These are phyloP conservation scores for Stephania yunnanensis DNA, from an alignment of 164 flowering plant genomes.

Conservation along the genomic window DNA sequence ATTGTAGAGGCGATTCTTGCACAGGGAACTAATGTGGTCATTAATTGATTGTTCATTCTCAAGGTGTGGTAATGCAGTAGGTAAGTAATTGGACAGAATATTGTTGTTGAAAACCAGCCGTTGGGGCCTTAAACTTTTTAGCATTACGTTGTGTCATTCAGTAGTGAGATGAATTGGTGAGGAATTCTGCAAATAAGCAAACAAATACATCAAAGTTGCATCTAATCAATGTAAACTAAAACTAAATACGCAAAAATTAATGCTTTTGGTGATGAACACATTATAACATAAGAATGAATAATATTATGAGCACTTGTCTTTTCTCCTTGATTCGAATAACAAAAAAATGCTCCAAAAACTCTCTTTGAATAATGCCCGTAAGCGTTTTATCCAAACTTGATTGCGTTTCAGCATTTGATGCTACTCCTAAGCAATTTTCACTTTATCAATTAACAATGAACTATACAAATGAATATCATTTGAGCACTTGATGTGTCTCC, in stretches of 20 bases:
- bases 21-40: constrained; percentile 43
- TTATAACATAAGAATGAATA: too few species aligned
- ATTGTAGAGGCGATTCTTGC: constrained; percentile 39
- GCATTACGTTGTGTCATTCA: background rate
- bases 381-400: too few species aligned
- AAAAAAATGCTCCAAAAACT: too few species aligned
- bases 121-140: constrained; percentile 16
- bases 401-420: too few species aligned
- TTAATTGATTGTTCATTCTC: constrained; percentile 36
- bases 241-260: background rate
- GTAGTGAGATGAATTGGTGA: background rate
- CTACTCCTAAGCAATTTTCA: too few species aligned
- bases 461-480: too few species aligned
- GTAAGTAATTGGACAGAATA: background rate
- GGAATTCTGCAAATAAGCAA: background rate
- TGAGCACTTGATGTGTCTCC: too few species aligned
- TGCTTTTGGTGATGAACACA: too few species aligned
- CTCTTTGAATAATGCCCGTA: too few species aligned
- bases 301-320: too few species aligned
- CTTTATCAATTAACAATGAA: too few species aligned
- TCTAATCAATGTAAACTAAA: background rate
- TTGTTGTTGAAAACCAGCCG: constrained; percentile 11
- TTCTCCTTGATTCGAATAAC: too few species aligned
- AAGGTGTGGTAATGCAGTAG: constrained; percentile 17
- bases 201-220: background rate